Percentiles rank a stretch among this genome's conserved stretches.
Conservation (phyloP, 1,139 yeast species). For the Geotrichum candidum region DNA sequence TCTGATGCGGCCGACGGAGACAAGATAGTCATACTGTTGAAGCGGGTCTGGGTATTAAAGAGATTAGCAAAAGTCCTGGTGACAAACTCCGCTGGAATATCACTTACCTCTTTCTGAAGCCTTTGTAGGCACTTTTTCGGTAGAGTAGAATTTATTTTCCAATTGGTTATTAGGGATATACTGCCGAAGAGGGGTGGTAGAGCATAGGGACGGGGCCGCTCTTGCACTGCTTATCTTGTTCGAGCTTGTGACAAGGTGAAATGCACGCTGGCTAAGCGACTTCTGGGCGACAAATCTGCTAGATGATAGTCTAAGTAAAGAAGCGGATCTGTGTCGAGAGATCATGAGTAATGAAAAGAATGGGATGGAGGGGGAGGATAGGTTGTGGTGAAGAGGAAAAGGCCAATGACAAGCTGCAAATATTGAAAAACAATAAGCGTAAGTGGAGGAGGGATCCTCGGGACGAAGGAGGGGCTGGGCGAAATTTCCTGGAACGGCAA, state of each 20-base stretch:
- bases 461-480: not conserved
- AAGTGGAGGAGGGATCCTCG: not conserved
- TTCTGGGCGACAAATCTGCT: not conserved
- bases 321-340: not conserved
- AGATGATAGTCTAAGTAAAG: not conserved
- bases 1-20: constrained; percentile 46
- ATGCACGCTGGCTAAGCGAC: not conserved
- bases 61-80: not conserved
- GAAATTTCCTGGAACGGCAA: no score
- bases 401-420: not conserved
- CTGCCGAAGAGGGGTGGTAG: not conserved
- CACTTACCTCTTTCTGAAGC: not conserved
- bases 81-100: not conserved
- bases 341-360: not conserved
- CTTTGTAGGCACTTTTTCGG: not conserved
- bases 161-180: not conserved
- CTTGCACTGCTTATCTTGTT: not conserved
- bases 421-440: not conserved
- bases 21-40: constrained; percentile 54
- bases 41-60: constrained; percentile 27
- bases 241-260: not conserved
- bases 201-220: not conserved
- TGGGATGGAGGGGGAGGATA: not conserved
- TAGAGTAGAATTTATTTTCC: not conserved
- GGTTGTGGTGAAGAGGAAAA: not conserved